Evolutionary conservation across 2,329 filamentous ascomycete genomes (phyloP), one percentile per base, ranked within the genome.

Genomic region (Paecilomyces dactylethromorphus): DNA sequence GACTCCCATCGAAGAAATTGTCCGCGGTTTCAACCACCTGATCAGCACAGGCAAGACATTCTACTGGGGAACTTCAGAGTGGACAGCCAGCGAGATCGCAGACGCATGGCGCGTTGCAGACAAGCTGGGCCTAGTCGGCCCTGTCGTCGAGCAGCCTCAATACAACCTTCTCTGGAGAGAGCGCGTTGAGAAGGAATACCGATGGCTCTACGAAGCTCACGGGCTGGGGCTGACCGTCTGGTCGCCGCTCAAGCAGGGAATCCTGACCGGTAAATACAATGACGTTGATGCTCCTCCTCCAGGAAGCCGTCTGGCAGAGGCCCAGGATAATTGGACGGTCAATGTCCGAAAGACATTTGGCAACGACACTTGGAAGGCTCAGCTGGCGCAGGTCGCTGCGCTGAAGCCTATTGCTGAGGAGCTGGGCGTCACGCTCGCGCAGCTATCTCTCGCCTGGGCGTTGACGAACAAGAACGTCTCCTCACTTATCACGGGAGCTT

Each of bases 1-100:
- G 53, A 89, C 86, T 0, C 87, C 87, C 2, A 89, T 89, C 75
- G 85, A 88, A 71, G 87, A 90, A 76, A 85, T 82, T 1, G 86
- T 90, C 39, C 83, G 86, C 56, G 85, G 83, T 56, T 89, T 90
- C 77, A 89, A 89, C 77, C 80, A 88, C 71, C 74, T 90, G 56
- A 88, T 90, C 69, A 78, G 85, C 71, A 80, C 79, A 0, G 87
- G 87, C 63, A 86, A 88, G 74, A 84, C 85, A 2, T 83, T 90
- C 63, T 88, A 89, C 77, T 88, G 86, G 86, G 86, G 86, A 50
- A 89, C 86, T 0, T 87, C 84, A 0, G 84, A 88, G 71, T 89
- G 86, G 86, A 81, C 79, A 60, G 84, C 86, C 51, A 81, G 83
- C 59, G 85, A 88, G 75, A 88, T 89, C 67, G 81, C 82, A 5